Evolutionary conservation across 2,329 filamentous ascomycete genomes (phyloP), one percentile per base, ranked within the genome.

Genomic region (Xylariaceae sp.): DNA sequence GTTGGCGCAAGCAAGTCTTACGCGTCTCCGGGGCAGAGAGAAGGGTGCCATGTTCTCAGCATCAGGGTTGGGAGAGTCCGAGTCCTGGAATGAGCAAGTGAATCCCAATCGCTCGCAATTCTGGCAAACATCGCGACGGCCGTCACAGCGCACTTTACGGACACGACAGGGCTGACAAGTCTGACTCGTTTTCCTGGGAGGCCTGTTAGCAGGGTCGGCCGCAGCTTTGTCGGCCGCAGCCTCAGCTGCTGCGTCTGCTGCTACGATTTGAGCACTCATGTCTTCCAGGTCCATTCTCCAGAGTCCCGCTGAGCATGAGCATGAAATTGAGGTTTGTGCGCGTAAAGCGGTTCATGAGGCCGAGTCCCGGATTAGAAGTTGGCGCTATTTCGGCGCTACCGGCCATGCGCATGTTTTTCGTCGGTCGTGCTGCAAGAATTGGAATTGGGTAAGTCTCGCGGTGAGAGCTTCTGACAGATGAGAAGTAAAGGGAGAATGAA

Each of bases 91-190:
- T 7, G 81, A 81, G 67, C 82, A 85, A 6, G 77, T 75, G 62
- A 85, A 84, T 46, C 80, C 81, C 44, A 85, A 77, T 19, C 82
- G 79, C 60, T 83, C 80, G 70, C 82, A 85, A 70, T 84, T 84
- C 70, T 79, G 79, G 69, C 82, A 85, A 56, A 81, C 71, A 48
- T 79, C 75, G 41, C 79, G 79, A 12, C 77, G 74, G 37, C 81
- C 80, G 65, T 84, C 81, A 71, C 82, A 85, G 46, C 82, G 81
- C 19, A 85, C 82, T 70, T 85, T 85, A 66, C 82, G 79, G 47
- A 78, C 75, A 20, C 81, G 79, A 60, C 80, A 83, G 10, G 80
- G 81, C 60, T 78, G 75, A 66, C 81, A 83, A n/a, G 81, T 83
- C 59, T 70, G 69, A 52, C 68, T 70, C n/a, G 68, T 65, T 45